Percentiles rank a stretch among this genome's conserved stretches.
Conservation (phyloP, 352 stramenopile genomes). For the Phytophthora sojae region DNA sequence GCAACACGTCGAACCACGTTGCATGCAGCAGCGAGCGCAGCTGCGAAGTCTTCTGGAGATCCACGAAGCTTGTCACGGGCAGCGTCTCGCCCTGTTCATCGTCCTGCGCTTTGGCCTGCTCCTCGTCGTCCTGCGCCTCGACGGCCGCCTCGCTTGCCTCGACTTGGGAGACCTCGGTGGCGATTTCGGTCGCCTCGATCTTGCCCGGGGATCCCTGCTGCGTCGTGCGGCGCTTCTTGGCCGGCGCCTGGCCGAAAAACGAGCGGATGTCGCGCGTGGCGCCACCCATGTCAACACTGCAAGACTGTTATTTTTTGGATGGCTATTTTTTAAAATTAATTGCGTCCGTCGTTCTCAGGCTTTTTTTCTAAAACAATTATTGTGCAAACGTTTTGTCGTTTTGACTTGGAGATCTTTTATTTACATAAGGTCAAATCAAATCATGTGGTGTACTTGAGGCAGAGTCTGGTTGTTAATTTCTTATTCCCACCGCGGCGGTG, state of each 20-base stretch:
- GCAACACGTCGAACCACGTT: slow-evolving; percentile 67
- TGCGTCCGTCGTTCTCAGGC: too few species aligned
- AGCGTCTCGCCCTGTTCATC: slow-evolving; percentile 14
- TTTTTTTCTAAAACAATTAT: too few species aligned
- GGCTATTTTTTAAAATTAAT: too few species aligned
- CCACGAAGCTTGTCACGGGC: slow-evolving; percentile 38
- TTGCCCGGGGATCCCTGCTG: not conserved
- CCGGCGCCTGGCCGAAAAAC: slow-evolving; percentile 54
- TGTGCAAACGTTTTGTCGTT: too few species aligned
- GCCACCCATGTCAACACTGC: slow-evolving; percentile 15
- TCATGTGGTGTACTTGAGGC: too few species aligned
- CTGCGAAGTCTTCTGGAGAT: slow-evolving; percentile 34
- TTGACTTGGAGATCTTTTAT: too few species aligned
- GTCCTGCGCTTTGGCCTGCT: not conserved
- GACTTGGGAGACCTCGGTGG: not conserved
- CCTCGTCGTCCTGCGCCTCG: slow-evolving; percentile 1
- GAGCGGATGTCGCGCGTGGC: slow-evolving; percentile 62
- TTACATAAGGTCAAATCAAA: too few species aligned
- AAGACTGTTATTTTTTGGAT: too few species aligned
- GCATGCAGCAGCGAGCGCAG: slow-evolving; percentile 57
- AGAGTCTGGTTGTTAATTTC: too few species aligned
- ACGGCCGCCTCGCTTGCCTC: slow-evolving; percentile 1
- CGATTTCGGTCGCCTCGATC: not conserved
- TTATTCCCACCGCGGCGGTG: too few species aligned
- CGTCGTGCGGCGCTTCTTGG: slow-evolving; percentile 41